A percentile compares a stretch with the other conserved stretches of the same genome.
phyloP scores from a whole-genome alignment of 2,329 filamentous ascomycete species.

The Rhynchosporium agropyri region DNA sequence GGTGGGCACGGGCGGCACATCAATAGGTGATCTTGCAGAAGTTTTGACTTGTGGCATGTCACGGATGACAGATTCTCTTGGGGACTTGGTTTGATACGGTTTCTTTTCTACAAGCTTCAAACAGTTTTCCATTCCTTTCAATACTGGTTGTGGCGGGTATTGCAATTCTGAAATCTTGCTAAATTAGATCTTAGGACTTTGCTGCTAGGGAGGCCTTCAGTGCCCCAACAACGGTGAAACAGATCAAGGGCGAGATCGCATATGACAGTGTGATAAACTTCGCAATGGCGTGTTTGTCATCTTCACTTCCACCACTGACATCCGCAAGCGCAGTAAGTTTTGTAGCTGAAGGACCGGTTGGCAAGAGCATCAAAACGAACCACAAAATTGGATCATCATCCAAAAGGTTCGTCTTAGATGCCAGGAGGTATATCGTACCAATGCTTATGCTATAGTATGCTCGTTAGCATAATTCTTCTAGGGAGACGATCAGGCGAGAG shows the following conservation, averaged over 20 bases:
- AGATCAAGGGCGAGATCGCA: slow-evolving; percentile 43
- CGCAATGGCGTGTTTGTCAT: slow-evolving; percentile 47
- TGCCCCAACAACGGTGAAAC: slow-evolving; percentile 43
- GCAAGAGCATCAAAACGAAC: slow-evolving; percentile 76
- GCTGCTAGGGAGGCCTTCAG: slow-evolving; percentile 38
- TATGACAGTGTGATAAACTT: slow-evolving; percentile 48
- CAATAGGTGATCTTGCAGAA: slow-evolving; percentile 9
- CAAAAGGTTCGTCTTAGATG: slow-evolving; percentile 64
- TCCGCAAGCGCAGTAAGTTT: slow-evolving; percentile 50
- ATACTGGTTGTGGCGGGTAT: neutral
- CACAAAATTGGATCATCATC: slow-evolving; percentile 81
- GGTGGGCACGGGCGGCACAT: neutral
- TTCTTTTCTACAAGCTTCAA: neutral
- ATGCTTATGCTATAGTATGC: slow-evolving; percentile 48
- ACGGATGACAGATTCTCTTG: neutral
- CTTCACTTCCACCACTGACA: slow-evolving; percentile 44
- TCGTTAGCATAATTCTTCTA: neutral
- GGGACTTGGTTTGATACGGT: neutral
- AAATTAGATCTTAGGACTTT: slow-evolving; percentile 13
- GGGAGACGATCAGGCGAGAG: neutral
- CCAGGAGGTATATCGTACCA: slow-evolving; percentile 55
- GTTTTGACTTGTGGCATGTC: slow-evolving; percentile 1
- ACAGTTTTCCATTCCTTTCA: neutral
- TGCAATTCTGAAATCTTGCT: neutral
- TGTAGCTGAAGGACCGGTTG: slow-evolving; percentile 50